Conservation (phyloP, 192 early-diverging fungal species). For the Backusella luteola region DNA sequence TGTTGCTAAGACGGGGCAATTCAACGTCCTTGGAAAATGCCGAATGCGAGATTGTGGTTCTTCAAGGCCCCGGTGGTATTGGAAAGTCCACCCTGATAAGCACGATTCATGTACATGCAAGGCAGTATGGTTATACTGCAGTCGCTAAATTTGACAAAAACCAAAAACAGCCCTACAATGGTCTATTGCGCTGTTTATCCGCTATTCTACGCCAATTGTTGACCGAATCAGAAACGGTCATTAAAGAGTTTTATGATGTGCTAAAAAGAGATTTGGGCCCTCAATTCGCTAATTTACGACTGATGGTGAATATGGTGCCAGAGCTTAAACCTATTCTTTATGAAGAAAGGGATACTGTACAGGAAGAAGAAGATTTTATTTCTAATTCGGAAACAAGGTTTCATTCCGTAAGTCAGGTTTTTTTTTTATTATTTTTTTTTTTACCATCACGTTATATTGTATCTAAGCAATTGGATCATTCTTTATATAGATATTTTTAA, state of each 20-base stretch:
- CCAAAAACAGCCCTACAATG: constrained; percentile 27
- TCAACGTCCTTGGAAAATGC: neutral
- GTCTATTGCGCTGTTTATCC: constrained; percentile 20
- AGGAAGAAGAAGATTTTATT: constrained; percentile 2
- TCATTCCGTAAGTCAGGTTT: constrained; percentile 21
- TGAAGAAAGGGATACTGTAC: neutral
- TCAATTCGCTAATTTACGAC: constrained; percentile 22
- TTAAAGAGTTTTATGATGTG: constrained; percentile 20
- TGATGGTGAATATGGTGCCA: constrained; percentile 26
- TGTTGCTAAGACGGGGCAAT: neutral
- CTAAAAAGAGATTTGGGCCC: constrained; percentile 23
- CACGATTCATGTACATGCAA: constrained; percentile 18
- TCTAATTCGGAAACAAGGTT: constrained; percentile 19
- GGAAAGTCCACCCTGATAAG: constrained; percentile 24
- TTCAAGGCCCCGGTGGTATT: constrained; percentile 25
- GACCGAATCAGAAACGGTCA: constrained; percentile 19
- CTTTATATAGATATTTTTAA: constrained; percentile 23
- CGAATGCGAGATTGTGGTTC: constrained; percentile 9
- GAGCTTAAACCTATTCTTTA: constrained; percentile 23
- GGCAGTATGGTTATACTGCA: constrained; percentile 24
- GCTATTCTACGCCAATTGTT: constrained; percentile 21
- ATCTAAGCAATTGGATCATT: neutral
- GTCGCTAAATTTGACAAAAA: constrained; percentile 26
- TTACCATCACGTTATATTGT: too few relatives aligned
- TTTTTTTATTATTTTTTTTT: neutral